phyloP scores from a whole-genome alignment of 2,329 filamentous ascomycete genomes.

The Dothistroma septosporum region DNA sequence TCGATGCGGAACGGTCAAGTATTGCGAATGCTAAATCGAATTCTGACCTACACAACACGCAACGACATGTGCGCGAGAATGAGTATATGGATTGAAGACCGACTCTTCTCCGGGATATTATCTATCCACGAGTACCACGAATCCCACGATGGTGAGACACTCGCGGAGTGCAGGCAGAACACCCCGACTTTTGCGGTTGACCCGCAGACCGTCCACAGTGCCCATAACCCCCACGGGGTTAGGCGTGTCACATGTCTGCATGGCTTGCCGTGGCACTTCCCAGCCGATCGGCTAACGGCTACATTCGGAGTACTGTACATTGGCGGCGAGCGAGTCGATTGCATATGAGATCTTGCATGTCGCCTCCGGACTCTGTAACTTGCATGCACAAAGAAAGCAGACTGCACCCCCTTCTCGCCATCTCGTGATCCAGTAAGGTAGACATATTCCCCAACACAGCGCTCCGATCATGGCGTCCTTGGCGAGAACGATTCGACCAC shows the following conservation, averaged over 20 bases:
- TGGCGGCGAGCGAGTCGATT: neutral
- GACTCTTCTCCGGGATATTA: neutral
- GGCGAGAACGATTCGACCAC: conserved; percentile 32
- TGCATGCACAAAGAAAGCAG: neutral
- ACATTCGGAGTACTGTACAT: neutral
- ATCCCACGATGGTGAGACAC: neutral
- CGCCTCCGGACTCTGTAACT: neutral
- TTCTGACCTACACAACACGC: too few species aligned
- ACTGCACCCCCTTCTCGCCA: neutral
- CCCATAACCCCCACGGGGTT: neutral
- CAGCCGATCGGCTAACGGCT: conserved; percentile 6
- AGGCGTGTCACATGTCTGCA: neutral
- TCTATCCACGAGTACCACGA: neutral
- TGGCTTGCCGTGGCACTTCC: neutral
- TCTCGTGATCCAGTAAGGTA: neutral
- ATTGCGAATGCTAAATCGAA: too few species aligned
- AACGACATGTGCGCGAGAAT: too few species aligned
- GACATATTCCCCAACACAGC: neutral
- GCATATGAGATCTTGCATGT: neutral
- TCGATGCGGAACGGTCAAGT: too few species aligned
- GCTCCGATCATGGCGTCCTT: conserved; percentile 30
- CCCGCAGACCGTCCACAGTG: neutral
- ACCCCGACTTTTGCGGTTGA: neutral
- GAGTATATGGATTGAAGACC: neutral
- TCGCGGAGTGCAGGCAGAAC: too few species aligned